Evolutionary conservation across 129 eudicot species (phyloP).

Genomic region (sunflower (Helianthus annuus)): HanXRQr2.0-SUNRISE NC_035444.2:96122893-96123392

Average conservation of each 20-base stretch:
- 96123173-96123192: constrained; percentile 11
- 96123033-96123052: not conserved
- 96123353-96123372: too few relatives aligned
- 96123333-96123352: too few relatives aligned
- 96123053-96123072: not conserved
- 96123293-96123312: too few relatives aligned
- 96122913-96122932: not conserved
- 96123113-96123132: not conserved
- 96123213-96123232: constrained; percentile 25
- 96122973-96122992: not conserved
- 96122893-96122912: not conserved
- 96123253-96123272: constrained; percentile 5
- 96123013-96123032: not conserved
- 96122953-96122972: not conserved
- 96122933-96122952: not conserved
- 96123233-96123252: constrained; percentile 28
- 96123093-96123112: not conserved
- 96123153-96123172: constrained; percentile 16
- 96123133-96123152: constrained; percentile 14
- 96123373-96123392: too few relatives aligned
- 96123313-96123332: too few relatives aligned
- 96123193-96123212: constrained; percentile 27
- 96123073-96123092: not conserved
- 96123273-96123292: constrained; percentile 10
- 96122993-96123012: not conserved